These are phyloP conservation scores for Colletotrichum tamarilloi DNA, from an alignment of 2,329 filamentous ascomycete genomes.

Conservation along the genomic window DNA sequence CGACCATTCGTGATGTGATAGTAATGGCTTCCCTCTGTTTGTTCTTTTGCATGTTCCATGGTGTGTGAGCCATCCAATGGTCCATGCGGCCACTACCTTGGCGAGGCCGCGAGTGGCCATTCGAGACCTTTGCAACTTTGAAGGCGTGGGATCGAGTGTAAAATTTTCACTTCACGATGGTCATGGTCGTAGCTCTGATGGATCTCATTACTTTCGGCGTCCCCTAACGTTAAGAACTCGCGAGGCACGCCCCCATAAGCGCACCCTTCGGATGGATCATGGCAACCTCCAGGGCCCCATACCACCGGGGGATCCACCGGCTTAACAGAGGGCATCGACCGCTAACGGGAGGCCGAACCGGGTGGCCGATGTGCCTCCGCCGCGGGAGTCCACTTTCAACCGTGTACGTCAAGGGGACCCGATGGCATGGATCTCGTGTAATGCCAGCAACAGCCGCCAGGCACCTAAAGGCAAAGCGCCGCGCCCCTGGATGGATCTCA, in stretches of 20 bases:
- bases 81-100: neutral
- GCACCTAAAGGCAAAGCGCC: slow-evolving; percentile 36
- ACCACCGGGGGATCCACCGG: slow-evolving; percentile 28
- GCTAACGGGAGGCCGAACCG: slow-evolving; percentile 35
- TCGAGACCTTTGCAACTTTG: no score
- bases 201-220: slow-evolving; percentile 33
- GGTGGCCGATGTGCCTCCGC: slow-evolving; percentile 33
- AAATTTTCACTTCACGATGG: slow-evolving; percentile 35
- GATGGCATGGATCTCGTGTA: slow-evolving; percentile 33
- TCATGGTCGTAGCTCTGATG: slow-evolving; percentile 26
- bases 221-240: slow-evolving; percentile 37
- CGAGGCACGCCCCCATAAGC: slow-evolving; percentile 29
- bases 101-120: neutral
- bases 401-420: slow-evolving; percentile 37
- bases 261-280: slow-evolving; percentile 21
- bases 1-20: slow-evolving; percentile 12
- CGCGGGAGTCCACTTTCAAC: slow-evolving; percentile 27
- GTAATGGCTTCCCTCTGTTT: neutral
- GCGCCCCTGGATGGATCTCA: slow-evolving; percentile 36
- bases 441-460: slow-evolving; percentile 31
- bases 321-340: slow-evolving; percentile 20
- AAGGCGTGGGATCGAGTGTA: neutral
- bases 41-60: neutral
- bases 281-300: neutral
- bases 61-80: slow-evolving; percentile 3